Evolutionary conservation across 2,329 filamentous ascomycete species (phyloP), one percentile per base, ranked within the genome.

Genomic region (Zasmidium citrigriseum): DNA sequence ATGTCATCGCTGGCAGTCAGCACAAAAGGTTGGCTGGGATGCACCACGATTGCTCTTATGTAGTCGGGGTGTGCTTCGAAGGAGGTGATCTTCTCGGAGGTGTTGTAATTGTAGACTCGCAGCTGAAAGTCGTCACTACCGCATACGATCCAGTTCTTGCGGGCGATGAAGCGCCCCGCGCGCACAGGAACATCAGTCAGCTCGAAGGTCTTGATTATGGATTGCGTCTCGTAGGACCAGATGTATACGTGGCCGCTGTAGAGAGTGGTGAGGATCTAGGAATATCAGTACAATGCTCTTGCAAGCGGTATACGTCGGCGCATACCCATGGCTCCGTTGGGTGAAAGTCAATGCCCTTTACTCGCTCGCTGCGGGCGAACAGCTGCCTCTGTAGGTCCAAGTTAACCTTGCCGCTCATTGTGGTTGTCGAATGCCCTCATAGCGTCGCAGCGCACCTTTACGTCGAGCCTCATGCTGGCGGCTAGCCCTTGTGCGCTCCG

Each of bases 231-330:
- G 78, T 96, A 96, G 29, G 93, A 97, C 93, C 95, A 98, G 75
- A 99, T 98, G 81, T 98, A 96, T 75, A 96, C 95, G 82, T 98
- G 93, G 76, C 95, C 92, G 81, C 91, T 96, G 79, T 99, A 99
- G 65, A 99, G 82, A 22, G 95, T 98, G 27, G 93, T 97, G 72
- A 98, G 85, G 64, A 89, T 87, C 34, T 41, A 16, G 5, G 18
- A n/a, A 11, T 16, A 16, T 41, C 34, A 41, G 34, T n/a, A n/a
- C n/a, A n/a, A n/a, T n/a, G n/a, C n/a, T n/a, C n/a, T n/a, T n/a
- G n/a, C n/a, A n/a, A n/a, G n/a, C n/a, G n/a, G n/a, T n/a, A n/a
- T n/a, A n/a, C n/a, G n/a, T 16, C 34, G 34, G 34, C 34, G 34
- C 34, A 41, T 41, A 41, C 34, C 91, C 93, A 97, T 86, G 93